Evolutionary conservation across 1,139 yeast species (phyloP).

Genomic region (Magnusiomyces sp.): DNA sequence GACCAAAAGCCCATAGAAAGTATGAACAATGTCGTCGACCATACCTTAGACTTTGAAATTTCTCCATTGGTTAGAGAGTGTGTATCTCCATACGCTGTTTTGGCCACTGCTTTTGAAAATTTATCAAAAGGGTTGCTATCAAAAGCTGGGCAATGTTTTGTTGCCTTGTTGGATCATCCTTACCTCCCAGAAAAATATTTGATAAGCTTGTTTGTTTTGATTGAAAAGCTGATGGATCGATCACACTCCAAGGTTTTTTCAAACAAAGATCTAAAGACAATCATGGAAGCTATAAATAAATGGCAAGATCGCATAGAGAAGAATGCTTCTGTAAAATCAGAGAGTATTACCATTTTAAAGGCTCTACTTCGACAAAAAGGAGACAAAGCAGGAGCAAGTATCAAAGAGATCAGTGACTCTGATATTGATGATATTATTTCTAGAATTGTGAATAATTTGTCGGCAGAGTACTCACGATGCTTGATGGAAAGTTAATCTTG

Average conservation of each 20-base stretch:
- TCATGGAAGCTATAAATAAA: constrained; percentile 43
- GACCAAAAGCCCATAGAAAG: constrained; percentile 30
- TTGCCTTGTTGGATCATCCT: constrained; percentile 52
- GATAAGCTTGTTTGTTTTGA: constrained; percentile 33
- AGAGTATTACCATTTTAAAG: background rate
- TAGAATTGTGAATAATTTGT: constrained; percentile 6
- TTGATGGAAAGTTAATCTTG: no score
- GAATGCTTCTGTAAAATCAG: background rate
- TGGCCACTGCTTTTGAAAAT: constrained; percentile 41
- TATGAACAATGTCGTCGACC: constrained; percentile 16
- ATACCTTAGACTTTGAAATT: constrained; percentile 18
- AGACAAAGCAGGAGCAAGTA: background rate
- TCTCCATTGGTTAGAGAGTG: constrained; percentile 59
- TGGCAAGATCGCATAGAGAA: constrained; percentile 33
- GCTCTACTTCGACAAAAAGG: background rate
- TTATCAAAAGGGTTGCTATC: constrained; percentile 25
- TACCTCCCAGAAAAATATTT: constrained; percentile 53
- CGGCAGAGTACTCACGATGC: background rate
- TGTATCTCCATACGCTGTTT: constrained; percentile 64
- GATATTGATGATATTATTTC: constrained; percentile 3
- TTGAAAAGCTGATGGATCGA: constrained; percentile 18
- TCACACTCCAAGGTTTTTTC: constrained; percentile 19
- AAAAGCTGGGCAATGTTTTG: constrained; percentile 34
- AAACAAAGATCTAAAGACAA: constrained; percentile 37
- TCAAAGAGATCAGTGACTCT: background rate